Evolutionary conservation across 1,284 basidiomycete species (phyloP), one percentile per base, ranked within the genome.

Genomic region (Sporisorium reilianum): DNA sequence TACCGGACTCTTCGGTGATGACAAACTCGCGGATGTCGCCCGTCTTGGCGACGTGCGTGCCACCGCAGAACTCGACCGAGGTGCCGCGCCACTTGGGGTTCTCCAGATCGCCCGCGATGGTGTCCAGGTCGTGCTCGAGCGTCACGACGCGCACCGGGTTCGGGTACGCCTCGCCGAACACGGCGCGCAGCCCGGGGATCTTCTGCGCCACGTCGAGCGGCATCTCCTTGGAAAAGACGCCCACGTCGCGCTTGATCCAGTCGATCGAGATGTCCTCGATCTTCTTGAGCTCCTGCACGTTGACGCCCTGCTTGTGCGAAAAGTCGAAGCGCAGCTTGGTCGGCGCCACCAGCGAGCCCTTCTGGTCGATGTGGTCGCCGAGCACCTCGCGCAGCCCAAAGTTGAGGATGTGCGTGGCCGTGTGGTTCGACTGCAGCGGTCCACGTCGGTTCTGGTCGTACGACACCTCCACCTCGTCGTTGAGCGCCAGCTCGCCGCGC

Each of bases 241-340:
- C 89, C 67, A 95, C 93, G 78, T 97, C 93, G 84, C 89, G 90
- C 83, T 89, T 90, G 85, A 99, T 92, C 94, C 95, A 99, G 59
- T 93, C 91, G 75, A 91, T 88, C 80, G 90, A 92, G 86, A 94
- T 90, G 7, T 86, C 85, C 86, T 98, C 95, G 78, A 99, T 95
- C 86, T 91, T 91, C 49, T 86, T 83, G 45, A 99, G 88, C 64
- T 98, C 95, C 2, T 89, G 85, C 0, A 90, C 84, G 18, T 89
- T 85, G 68, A 98, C 92, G 68, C 91, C 91, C 12, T 93, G 89
- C 86, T 97, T 97, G 88, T 99, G 95, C 26, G 93, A 95, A 86
- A 99, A 99, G 86, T 99, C 97, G 87, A 99, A 99, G 25, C 97
- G 93, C 32, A 99, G 89, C 86, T 97, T 97, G 52, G 91, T 91